phyloP scores from a whole-genome alignment of 2,329 filamentous ascomycete species.

The Sordariomycetes sp. region DNA sequence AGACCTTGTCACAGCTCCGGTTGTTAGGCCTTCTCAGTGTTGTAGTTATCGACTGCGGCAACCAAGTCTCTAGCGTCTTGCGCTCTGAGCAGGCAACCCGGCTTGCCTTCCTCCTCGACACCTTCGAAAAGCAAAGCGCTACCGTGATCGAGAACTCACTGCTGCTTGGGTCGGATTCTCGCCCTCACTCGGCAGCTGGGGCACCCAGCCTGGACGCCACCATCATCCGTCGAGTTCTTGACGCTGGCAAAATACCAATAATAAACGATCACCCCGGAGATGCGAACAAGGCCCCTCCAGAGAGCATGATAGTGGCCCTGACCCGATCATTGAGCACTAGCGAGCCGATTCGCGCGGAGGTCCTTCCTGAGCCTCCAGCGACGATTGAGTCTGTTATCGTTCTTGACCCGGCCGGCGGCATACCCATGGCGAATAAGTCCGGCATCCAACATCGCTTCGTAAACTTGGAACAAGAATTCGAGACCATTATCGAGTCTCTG shows the following conservation, averaged over 20 bases:
- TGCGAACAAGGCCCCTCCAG: conserved; percentile 25
- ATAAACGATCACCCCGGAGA: conserved; percentile 25
- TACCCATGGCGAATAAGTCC: conserved; percentile 45
- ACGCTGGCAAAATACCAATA: conserved; percentile 16
- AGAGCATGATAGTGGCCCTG: conserved; percentile 62
- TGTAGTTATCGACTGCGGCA: conserved; percentile 65
- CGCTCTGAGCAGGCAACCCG: conserved; percentile 55
- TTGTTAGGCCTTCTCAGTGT: conserved; percentile 71
- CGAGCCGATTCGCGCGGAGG: background rate
- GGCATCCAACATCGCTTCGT: conserved; percentile 47
- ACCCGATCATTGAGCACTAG: background rate
- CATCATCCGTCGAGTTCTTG: background rate
- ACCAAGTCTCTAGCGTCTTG: conserved; percentile 22
- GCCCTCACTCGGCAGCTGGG: background rate
- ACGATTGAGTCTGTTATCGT: conserved; percentile 75
- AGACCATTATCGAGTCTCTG: conserved; percentile 38
- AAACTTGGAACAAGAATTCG: conserved; percentile 85
- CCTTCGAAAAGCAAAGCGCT: conserved; percentile 52
- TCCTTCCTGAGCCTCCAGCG: conserved; percentile 26
- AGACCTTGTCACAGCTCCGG: conserved; percentile 72
- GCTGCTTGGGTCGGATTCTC: background rate
- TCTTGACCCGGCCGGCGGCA: conserved; percentile 75
- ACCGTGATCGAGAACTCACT: conserved; percentile 45
- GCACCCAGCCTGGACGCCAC: background rate
- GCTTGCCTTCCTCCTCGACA: conserved; percentile 62